These are phyloP conservation scores for Lumnitzera racemosa DNA, from an alignment of 345 rosid species.

Conservation along the genomic window DNA sequence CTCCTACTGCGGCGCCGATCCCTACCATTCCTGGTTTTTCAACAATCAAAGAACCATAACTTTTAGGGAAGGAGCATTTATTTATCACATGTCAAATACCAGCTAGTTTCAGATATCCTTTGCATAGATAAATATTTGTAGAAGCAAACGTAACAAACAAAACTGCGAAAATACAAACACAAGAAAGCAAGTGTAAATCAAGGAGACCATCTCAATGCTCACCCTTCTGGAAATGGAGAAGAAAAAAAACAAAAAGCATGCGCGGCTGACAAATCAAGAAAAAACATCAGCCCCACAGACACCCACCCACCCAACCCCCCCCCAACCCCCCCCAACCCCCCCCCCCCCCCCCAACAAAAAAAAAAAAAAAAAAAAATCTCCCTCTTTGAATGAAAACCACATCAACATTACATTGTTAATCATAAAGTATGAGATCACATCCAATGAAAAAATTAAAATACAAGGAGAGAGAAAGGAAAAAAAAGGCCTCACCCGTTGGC, in stretches of 20 bases:
- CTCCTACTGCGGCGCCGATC: slow-evolving; percentile 96
- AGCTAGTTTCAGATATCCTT: too few species aligned
- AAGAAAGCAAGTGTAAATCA: background rate
- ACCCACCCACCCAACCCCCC: too few species aligned
- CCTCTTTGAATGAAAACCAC: background rate
- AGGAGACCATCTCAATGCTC: background rate
- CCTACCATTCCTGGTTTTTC: slow-evolving; percentile 60
- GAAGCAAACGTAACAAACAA: too few species aligned
- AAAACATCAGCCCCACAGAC: too few species aligned
- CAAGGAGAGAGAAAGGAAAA: background rate
- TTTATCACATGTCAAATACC: too few species aligned
- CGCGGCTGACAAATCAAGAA: background rate
- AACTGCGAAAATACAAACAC: too few species aligned
- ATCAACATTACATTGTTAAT: background rate
- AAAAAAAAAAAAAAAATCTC: too few species aligned
- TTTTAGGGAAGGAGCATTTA: too few species aligned
- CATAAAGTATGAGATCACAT: background rate
- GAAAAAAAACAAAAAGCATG: background rate
- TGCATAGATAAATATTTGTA: too few species aligned
- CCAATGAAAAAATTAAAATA: background rate
- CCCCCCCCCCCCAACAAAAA: too few species aligned
- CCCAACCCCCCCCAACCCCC: too few species aligned
- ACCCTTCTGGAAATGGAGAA: background rate
- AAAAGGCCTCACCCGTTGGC: slow-evolving; percentile 68
- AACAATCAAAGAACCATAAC: background rate